phyloP scores from a whole-genome alignment of 768 basidiomycete species.

The Trametes villosa region DNA sequence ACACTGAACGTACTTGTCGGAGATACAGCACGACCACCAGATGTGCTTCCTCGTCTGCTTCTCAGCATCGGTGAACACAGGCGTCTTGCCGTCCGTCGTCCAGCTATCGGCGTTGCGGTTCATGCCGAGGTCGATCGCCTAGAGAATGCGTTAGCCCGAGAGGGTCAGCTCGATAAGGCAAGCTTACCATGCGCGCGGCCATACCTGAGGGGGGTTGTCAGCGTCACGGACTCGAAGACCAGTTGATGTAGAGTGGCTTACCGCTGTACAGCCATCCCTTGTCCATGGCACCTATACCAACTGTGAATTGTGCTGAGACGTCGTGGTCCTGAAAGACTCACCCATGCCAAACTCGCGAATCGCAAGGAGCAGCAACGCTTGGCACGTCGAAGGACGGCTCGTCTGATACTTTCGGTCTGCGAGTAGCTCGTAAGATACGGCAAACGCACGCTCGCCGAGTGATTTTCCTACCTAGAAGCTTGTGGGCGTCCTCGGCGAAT shows the following conservation, averaged over 20 bases:
- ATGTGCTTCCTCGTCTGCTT: slow-evolving; percentile 74
- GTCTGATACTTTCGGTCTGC: slow-evolving; percentile 69
- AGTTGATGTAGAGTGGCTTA: slow-evolving; percentile 7
- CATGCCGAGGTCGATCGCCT: slow-evolving; percentile 83
- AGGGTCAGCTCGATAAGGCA: too few species aligned
- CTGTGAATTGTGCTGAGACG: background rate
- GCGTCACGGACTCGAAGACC: too few species aligned
- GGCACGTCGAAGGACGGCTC: slow-evolving; percentile 75
- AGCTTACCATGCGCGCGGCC: slow-evolving; percentile 72
- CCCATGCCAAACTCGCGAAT: slow-evolving; percentile 88
- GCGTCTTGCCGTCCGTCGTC: slow-evolving; percentile 59
- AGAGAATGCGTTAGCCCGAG: too few species aligned
- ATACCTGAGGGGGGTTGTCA: slow-evolving; percentile 45
- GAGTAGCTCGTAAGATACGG: background rate
- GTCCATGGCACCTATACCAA: slow-evolving; percentile 60
- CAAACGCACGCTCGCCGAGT: too few species aligned
- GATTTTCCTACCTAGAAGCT: slow-evolving; percentile 57
- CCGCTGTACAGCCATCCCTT: slow-evolving; percentile 87
- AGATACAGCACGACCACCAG: slow-evolving; percentile 78
- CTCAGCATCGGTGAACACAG: slow-evolving; percentile 64
- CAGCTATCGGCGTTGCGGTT: slow-evolving; percentile 80
- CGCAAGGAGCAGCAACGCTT: slow-evolving; percentile 77
- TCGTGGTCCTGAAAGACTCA: slow-evolving; percentile 27
- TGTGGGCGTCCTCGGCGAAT: slow-evolving; percentile 65
- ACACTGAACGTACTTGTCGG: slow-evolving; percentile 58